Conservation (phyloP, 805 yeast genomes). For the Nakazawaea wickerhamii region DNA sequence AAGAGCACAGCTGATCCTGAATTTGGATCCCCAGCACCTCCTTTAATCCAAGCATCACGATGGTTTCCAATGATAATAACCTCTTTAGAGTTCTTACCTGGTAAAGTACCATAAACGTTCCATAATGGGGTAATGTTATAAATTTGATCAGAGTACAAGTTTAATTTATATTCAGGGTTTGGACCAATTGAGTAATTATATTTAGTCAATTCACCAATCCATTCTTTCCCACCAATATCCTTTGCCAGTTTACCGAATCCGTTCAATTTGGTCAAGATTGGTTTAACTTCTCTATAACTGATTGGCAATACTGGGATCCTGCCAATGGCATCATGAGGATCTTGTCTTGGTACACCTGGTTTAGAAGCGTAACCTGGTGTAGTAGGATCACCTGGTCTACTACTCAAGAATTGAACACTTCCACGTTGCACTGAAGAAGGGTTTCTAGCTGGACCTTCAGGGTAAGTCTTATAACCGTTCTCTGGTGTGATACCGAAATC, state of each 20-base stretch:
- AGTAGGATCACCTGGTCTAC: slow-evolving; percentile 72
- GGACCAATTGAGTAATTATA: slow-evolving; percentile 55
- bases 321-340: slow-evolving; percentile 50
- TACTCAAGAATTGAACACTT: slow-evolving; percentile 57
- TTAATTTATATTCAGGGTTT: slow-evolving; percentile 35
- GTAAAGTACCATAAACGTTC: slow-evolving; percentile 58
- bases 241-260: slow-evolving; percentile 45
- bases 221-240: slow-evolving; percentile 8
- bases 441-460: slow-evolving; percentile 72
- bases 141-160: slow-evolving; percentile 55
- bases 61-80: slow-evolving; percentile 69
- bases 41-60: slow-evolving; percentile 76
- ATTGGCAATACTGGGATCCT: slow-evolving; percentile 68
- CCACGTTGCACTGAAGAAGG: slow-evolving; percentile 77
- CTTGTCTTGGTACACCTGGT: slow-evolving; percentile 41
- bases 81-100: slow-evolving; percentile 48
- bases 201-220: slow-evolving; percentile 46
- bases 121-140: slow-evolving; percentile 56
- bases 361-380: slow-evolving; percentile 64
- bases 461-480: slow-evolving; percentile 62
- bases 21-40: slow-evolving; percentile 79
- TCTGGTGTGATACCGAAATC: slow-evolving; percentile 45
- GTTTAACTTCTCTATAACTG: slow-evolving; percentile 55
- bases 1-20: slow-evolving; percentile 62
- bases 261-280: slow-evolving; percentile 52